phyloP scores from a whole-genome alignment of 192 early-diverging fungal species.

The Coemansia sp. region DNA sequence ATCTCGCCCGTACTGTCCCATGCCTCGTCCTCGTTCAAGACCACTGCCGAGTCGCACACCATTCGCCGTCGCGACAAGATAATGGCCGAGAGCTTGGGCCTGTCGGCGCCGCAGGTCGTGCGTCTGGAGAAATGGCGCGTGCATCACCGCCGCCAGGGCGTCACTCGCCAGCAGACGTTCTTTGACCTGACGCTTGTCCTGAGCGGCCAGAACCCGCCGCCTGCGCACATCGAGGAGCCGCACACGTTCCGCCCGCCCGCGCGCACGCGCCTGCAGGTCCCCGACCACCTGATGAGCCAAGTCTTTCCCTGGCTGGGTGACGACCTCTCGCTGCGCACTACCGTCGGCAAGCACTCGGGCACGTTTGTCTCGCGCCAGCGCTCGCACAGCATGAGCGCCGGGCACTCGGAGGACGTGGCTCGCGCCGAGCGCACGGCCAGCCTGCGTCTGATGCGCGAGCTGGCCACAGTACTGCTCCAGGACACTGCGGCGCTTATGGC shows the following conservation, averaged over 20 bases:
- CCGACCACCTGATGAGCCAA: slow-evolving; percentile 41
- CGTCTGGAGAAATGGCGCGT: slow-evolving; percentile 47
- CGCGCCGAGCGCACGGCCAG: slow-evolving; percentile 43
- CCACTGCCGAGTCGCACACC: slow-evolving; percentile 30
- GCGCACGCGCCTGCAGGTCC: slow-evolving; percentile 47
- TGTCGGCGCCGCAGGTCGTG: slow-evolving; percentile 45
- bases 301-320: slow-evolving; percentile 43
- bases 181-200: slow-evolving; percentile 46
- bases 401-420: slow-evolving; percentile 37
- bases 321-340: slow-evolving; percentile 1
- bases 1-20: slow-evolving; percentile 32
- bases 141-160: slow-evolving; percentile 43
- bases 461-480: slow-evolving; percentile 42
- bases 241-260: slow-evolving; percentile 35
- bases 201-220: slow-evolving; percentile 41
- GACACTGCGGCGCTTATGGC: slow-evolving; percentile 43
- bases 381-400: slow-evolving; percentile 45
- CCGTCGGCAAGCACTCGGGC: not conserved
- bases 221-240: slow-evolving; percentile 12
- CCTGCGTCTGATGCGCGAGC: slow-evolving; percentile 45
- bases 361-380: slow-evolving; percentile 33
- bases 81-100: slow-evolving; percentile 39
- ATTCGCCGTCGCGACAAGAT: slow-evolving; percentile 43
- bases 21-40: slow-evolving; percentile 11
- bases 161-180: slow-evolving; percentile 47